Evolutionary conservation across 75 land plant genomes (phyloP), one percentile per base, ranked within the genome.

Genomic region (Pinus taeda): DNA sequence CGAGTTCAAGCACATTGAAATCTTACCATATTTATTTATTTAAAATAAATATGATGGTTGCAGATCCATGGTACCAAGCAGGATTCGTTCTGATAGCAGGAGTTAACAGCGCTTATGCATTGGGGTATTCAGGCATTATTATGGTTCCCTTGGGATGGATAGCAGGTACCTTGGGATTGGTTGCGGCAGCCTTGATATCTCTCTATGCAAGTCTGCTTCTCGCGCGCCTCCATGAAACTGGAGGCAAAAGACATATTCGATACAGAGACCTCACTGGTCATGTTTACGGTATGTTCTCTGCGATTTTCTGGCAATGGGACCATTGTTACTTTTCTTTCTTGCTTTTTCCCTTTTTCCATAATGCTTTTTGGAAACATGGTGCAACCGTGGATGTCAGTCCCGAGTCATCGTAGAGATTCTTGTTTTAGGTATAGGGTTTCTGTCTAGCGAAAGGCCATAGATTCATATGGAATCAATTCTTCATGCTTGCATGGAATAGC

Each of bases 91-190:
- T 94, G 5, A 85, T 91, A 13, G 85, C 97, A 7, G 91, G 93
- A 15, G 82, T 94, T 56, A 94, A 92, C 88, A 92, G 90, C 56
- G 90, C 92, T 1, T 94, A 86, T 77, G 87, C 92, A 0, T 67
- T 94, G 81, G 97, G 97, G 22, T 94, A 92, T 30, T 88, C 97
- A 22, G 93, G 85, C 1, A 78, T 93, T 0, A 79, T 92, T 21
- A 94, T 94, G 97, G 90, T 88, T n/a, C 88, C 88, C 26, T 81
- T 94, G 15, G 97, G 97, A 39, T 94, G 97, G 97, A 58, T 76
- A 37, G 84, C 59, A 2, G 97, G 97, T 63, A 78, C 78, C 3
- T 39, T 88, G 17, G 92, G 92, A 4, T 60, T 94, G 20, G 26
- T 92, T 33, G 64, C 70, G n/a, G 97, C 92, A 0, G 90, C 89